Percentiles rank a stretch among this genome's conserved stretches.
These are phyloP conservation scores for Chalciporus chontae DNA, from an alignment of 768 basidiomycete species.

Conservation along the genomic window DNA sequence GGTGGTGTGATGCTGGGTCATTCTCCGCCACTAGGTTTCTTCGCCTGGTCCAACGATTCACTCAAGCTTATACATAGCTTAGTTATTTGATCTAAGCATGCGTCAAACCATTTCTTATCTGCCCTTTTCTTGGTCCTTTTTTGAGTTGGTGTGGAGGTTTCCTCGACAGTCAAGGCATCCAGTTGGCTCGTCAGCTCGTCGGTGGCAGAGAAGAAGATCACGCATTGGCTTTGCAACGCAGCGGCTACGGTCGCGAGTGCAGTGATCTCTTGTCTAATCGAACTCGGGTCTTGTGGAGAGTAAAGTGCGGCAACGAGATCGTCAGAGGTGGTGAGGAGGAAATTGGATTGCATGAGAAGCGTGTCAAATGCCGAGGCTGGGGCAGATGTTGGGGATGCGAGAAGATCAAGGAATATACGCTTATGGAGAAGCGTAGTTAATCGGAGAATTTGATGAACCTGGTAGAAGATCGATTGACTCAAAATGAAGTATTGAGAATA, in stretches of 20 bases:
- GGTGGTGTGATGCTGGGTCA: neutral
- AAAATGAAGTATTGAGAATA: neutral
- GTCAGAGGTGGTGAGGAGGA: constrained; percentile 54
- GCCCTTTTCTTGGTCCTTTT: constrained; percentile 30
- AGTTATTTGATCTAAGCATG: constrained; percentile 61
- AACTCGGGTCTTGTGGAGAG: constrained; percentile 50
- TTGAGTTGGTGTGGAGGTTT: neutral
- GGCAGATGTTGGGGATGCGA: constrained; percentile 32
- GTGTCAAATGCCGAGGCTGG: constrained; percentile 41
- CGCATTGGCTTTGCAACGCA: constrained; percentile 32
- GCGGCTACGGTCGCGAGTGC: constrained; percentile 37
- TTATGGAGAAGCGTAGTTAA: constrained; percentile 61
- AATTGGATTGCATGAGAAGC: constrained; percentile 47
- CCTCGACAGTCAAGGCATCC: constrained; percentile 19
- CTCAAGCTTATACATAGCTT: constrained; percentile 35
- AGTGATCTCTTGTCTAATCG: constrained; percentile 39
- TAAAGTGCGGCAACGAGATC: constrained; percentile 68
- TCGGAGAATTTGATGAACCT: constrained; percentile 63
- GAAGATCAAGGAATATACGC: constrained; percentile 50
- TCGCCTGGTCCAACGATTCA: constrained; percentile 20
- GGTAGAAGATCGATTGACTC: neutral
- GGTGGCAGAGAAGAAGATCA: constrained; percentile 20
- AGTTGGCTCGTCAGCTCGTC: constrained; percentile 26
- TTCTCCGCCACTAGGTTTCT: constrained; percentile 1
- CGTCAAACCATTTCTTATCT: constrained; percentile 56